These are phyloP conservation scores for Globisporangium uncinulatum DNA, from an alignment of 352 stramenopile genomes.

Conservation along the genomic window DNA sequence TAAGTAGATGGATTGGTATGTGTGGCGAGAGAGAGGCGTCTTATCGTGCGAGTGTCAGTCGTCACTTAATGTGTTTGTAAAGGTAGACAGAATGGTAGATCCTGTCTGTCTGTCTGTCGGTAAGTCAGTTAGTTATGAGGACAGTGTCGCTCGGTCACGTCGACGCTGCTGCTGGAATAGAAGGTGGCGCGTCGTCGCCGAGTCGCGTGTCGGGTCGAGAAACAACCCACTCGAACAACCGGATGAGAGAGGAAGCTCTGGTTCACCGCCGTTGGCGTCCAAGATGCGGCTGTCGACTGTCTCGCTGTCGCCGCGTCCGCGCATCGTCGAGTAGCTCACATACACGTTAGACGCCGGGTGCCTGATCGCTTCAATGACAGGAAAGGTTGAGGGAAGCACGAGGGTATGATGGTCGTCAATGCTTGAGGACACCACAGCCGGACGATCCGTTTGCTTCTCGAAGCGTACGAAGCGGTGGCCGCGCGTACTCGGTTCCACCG, in stretches of 20 bases:
- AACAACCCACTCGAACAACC: neutral
- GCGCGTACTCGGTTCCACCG: slow-evolving; percentile 2
- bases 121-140: too few species aligned
- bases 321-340: slow-evolving; percentile 7
- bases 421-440: neutral
- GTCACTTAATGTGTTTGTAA: too few species aligned
- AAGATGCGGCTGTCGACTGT: neutral
- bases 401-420: neutral
- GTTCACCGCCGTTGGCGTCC: too few species aligned
- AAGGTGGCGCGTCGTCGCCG: slow-evolving; percentile 4
- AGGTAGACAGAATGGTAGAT: too few species aligned
- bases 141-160: too few species aligned
- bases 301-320: neutral
- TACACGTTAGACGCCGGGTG: neutral
- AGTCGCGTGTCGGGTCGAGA: slow-evolving; percentile 2
- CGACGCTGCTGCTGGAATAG: neutral
- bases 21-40: too few species aligned
- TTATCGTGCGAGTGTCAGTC: too few species aligned
- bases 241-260: too few species aligned
- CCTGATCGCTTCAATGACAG: slow-evolving; percentile 6
- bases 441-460: slow-evolving; percentile 8
- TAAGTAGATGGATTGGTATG: too few species aligned
- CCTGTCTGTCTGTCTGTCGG: too few species aligned
- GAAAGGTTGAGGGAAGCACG: slow-evolving; percentile 3
- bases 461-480: slow-evolving; percentile 15